A percentile compares a stretch with the other conserved stretches of the same genome.
These are phyloP conservation scores for Neonectria coccinea DNA, from an alignment of 2,329 filamentous ascomycete genomes.

Conservation along the genomic window DNA sequence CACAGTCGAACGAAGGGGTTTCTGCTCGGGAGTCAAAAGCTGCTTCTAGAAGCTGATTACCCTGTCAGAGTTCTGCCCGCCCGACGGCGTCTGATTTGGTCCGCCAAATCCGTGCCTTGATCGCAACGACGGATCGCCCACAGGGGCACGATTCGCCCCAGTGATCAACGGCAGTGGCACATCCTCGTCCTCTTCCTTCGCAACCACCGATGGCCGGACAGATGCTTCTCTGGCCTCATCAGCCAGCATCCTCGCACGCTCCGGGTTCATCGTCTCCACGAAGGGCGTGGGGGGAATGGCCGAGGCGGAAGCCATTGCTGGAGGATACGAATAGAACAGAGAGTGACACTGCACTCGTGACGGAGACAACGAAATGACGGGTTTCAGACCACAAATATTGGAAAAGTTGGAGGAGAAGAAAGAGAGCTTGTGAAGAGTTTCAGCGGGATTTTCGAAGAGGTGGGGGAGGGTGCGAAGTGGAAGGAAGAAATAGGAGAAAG, in stretches of 20 bases:
- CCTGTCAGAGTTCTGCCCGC: background rate
- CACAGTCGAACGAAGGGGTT: background rate
- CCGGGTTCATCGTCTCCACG: slow-evolving; percentile 44
- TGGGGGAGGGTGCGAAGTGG: background rate
- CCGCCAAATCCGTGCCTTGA: slow-evolving; percentile 6
- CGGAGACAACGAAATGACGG: background rate
- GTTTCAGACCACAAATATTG: background rate
- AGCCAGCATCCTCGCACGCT: slow-evolving; percentile 42
- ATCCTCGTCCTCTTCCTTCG: slow-evolving; percentile 31
- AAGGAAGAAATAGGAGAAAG: background rate
- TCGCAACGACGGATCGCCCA: slow-evolving; percentile 35
- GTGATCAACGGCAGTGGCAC: slow-evolving; percentile 17
- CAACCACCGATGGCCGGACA: background rate
- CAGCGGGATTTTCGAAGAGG: background rate
- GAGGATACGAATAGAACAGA: background rate
- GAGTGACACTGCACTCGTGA: background rate
- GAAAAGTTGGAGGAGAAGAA: background rate
- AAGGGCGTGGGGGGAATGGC: slow-evolving; percentile 15
- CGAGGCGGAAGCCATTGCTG: background rate
- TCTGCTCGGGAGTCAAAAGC: background rate
- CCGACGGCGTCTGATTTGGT: background rate
- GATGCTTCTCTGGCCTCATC: slow-evolving; percentile 30
- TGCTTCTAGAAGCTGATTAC: background rate
- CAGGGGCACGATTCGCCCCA: slow-evolving; percentile 33
- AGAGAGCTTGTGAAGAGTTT: background rate